phyloP scores from a whole-genome alignment of 2,329 filamentous ascomycete species.

The Endoconidiophora polonica region DNA sequence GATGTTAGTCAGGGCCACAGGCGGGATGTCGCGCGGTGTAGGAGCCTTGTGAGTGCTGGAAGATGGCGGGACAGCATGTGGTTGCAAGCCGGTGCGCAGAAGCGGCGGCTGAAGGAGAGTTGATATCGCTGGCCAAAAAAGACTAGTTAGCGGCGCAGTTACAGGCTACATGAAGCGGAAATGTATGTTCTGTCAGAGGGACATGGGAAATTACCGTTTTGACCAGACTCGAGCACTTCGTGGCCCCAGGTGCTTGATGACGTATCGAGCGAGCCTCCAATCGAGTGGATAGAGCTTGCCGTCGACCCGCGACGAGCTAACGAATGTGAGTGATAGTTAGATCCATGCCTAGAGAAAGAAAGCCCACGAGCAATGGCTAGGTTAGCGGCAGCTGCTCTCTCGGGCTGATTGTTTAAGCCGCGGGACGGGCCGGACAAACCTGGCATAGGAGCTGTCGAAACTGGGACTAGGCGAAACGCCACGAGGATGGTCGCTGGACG shows the following conservation, averaged over 20 bases:
- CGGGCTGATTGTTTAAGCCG: no score
- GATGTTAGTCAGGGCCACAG: constrained; percentile 80
- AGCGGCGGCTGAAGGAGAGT: constrained; percentile 85
- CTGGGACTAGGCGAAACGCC: constrained; percentile 10
- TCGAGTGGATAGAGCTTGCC: constrained; percentile 73
- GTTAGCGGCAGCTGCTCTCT: not conserved
- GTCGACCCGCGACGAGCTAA: constrained; percentile 51
- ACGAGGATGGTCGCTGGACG: constrained; percentile 5
- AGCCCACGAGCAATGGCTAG: not conserved
- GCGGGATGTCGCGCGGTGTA: constrained; percentile 77
- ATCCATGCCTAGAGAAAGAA: constrained; percentile 2
- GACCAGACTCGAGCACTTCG: constrained; percentile 52
- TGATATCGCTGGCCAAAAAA: constrained; percentile 53
- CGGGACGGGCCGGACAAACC: not conserved
- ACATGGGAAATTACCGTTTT: constrained; percentile 49
- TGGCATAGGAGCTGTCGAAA: constrained; percentile 7
- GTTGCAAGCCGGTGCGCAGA: constrained; percentile 68
- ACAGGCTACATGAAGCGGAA: not conserved
- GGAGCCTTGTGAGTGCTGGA: constrained; percentile 67
- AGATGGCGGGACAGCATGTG: constrained; percentile 53
- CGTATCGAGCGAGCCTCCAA: constrained; percentile 68
- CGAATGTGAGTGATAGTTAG: constrained; percentile 27
- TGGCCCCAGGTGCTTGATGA: constrained; percentile 38
- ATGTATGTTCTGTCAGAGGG: not conserved
- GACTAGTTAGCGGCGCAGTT: not conserved